Evolutionary conservation across 768 basidiomycete species (phyloP).

Genomic region (Daedaleopsis nitida): DNA sequence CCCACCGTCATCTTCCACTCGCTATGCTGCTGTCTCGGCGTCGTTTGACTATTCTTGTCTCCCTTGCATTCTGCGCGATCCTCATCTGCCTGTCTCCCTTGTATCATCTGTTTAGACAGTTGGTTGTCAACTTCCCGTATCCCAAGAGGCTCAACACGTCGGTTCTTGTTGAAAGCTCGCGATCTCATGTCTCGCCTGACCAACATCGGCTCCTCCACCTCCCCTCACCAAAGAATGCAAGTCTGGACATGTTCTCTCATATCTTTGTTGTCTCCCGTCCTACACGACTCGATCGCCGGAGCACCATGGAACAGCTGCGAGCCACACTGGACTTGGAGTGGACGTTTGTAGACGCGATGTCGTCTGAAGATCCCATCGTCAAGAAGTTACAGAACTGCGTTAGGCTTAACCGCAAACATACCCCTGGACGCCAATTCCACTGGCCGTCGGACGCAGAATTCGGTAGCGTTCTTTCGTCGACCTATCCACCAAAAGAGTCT

Average conservation of each 20-base stretch:
- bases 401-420: constrained; percentile 11
- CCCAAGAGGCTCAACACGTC: too few species aligned
- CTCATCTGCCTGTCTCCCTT: too few species aligned
- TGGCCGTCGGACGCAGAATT: constrained; percentile 25
- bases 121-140: too few species aligned
- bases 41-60: neutral
- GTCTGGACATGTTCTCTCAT: constrained; percentile 42
- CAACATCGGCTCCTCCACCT: too few species aligned
- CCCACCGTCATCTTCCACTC: neutral
- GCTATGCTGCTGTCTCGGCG: neutral
- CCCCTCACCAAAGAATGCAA: neutral
- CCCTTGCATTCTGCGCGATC: too few species aligned
- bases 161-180: too few species aligned
- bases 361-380: constrained; percentile 42
- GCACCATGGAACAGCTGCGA: constrained; percentile 59
- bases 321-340: constrained; percentile 48
- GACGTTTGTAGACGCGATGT: constrained; percentile 54
- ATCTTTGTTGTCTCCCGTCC: constrained; percentile 66
- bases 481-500: neutral
- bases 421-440: constrained; percentile 9
- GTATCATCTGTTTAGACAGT: too few species aligned
- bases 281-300: constrained; percentile 53
- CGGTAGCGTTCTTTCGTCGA: neutral
- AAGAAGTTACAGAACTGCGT: constrained; percentile 47
- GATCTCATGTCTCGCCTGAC: too few species aligned